These are phyloP conservation scores for Angomonas deanei DNA, from an alignment of 208 protist genomes.

Conservation along the genomic window DNA sequence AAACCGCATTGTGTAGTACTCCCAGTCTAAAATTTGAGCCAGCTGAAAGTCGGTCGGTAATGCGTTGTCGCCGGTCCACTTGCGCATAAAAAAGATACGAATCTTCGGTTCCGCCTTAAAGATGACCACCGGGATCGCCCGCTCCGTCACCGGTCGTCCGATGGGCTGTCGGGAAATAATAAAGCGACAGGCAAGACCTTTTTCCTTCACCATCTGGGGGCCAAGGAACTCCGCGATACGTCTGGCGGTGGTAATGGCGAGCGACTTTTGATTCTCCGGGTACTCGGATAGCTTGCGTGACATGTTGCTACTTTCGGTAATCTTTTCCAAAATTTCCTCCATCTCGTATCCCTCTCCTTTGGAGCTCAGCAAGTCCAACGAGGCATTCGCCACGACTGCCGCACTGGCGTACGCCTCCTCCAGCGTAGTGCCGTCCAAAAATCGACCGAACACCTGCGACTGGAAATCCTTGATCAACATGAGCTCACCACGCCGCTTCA, in stretches of 20 bases:
- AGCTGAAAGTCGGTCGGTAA: constrained; percentile 32
- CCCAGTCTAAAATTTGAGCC: constrained; percentile 98
- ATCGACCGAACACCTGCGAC: constrained; percentile 93
- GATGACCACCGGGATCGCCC: constrained; percentile 97
- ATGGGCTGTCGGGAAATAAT: constrained; percentile 96
- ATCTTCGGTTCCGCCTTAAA: constrained; percentile 92
- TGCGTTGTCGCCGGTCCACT: constrained; percentile 91
- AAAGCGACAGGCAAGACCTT: constrained; percentile 96
- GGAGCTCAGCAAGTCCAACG: constrained; percentile 95
- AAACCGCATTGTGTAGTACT: constrained; percentile 98
- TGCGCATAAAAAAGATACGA: constrained; percentile 90
- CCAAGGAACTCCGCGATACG: constrained; percentile 98
- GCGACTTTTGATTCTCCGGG: constrained; percentile 96
- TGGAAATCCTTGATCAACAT: constrained; percentile 99
- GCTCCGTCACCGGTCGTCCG: constrained; percentile 95
- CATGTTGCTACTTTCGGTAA: constrained; percentile 98
- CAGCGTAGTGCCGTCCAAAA: constrained; percentile 95
- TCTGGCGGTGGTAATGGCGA: constrained; percentile 96
- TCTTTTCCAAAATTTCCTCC: constrained; percentile 96
- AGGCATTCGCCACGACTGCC: constrained; percentile 94
- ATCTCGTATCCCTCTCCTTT: constrained; percentile 89
- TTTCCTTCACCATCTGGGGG: constrained; percentile 97
- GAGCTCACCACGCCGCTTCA: constrained; percentile 99
- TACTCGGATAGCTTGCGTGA: constrained; percentile 95
- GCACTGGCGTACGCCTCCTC: constrained; percentile 96